These are phyloP conservation scores for Hydnomerulius pinastri DNA, from an alignment of 768 basidiomycete species.

Conservation along the genomic window DNA sequence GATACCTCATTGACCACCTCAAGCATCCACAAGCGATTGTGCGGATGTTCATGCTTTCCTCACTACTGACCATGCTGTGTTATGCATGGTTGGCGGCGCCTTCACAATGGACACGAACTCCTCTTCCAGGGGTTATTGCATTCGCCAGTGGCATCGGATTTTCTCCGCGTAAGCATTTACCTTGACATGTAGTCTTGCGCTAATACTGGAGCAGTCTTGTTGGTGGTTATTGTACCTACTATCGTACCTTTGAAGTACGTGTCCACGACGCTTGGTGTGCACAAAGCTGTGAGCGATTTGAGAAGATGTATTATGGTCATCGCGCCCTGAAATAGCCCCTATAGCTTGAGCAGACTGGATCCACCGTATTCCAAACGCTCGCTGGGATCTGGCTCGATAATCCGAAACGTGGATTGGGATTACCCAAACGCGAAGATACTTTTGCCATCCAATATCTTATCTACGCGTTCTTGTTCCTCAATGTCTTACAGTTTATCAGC, in stretches of 20 bases:
- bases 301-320: not conserved
- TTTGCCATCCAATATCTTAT: slow-evolving; percentile 55
- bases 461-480: slow-evolving; percentile 56
- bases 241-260: slow-evolving; percentile 73
- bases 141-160: slow-evolving; percentile 76
- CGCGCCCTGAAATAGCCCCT: not conserved
- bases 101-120: slow-evolving; percentile 52
- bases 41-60: slow-evolving; percentile 58
- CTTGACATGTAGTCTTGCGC: not conserved
- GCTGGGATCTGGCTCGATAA: slow-evolving; percentile 69
- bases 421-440: slow-evolving; percentile 28
- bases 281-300: slow-evolving; percentile 63
- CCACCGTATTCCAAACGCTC: slow-evolving; percentile 70
- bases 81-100: slow-evolving; percentile 72
- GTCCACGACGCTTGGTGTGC: slow-evolving; percentile 75
- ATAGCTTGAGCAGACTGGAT: slow-evolving; percentile 75
- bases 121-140: slow-evolving; percentile 59
- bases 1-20: slow-evolving; percentile 62
- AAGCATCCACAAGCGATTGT: slow-evolving; percentile 61
- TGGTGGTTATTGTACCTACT: slow-evolving; percentile 73
- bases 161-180: slow-evolving; percentile 52
- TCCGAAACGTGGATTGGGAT: slow-evolving; percentile 3
- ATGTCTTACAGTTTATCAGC: slow-evolving; percentile 55
- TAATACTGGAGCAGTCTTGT: slow-evolving; percentile 49
- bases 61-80: slow-evolving; percentile 56